Evolutionary conservation across 73 alveolate species (phyloP), one percentile per base, ranked within the genome.

Genomic region (Diophrys appendiculata): DNA sequence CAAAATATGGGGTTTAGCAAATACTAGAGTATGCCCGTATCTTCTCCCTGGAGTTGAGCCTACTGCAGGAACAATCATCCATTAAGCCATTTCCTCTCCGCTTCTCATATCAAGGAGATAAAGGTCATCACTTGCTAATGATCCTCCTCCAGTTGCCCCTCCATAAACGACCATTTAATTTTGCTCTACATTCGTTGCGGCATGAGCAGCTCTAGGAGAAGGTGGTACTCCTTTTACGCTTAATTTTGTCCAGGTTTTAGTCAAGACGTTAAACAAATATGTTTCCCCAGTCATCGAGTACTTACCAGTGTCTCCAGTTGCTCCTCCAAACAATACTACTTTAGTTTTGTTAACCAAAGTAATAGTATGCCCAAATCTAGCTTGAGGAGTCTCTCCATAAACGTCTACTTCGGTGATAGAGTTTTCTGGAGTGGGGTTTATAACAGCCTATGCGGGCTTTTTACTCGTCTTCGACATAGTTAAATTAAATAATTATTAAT

Each of bases 81-180:
- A 96, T 73, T 80, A 88, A 0, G 98, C 98, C 65, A 82, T 79
- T 52, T 89, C 98, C 33, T 96, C 99, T 27, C 97, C 95, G 52
- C 91, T 89, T 75, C 97, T 81, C 90, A 96, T 78, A 73, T 96
- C 99, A 33, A 96, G 92, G 80, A 96, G 88, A 80, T 92, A 96
- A 25, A 96, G 80, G 73, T 96, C 99, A 92, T 96, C 99, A 68
- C 98, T 94, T 32, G 99, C 99, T 81, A 96, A 85, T 70, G 97
- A 90, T 52, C 99, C 99, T 65, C 99, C 97, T 71, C 99, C 99
- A 33, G 99, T 96, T 25, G 99, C 99, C 33, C 99, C 99, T 60
- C 99, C 99, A 90, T 96, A 96, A 34, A 96, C 95, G 14, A 96
- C 98, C 80, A 96, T 81, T 88, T 95, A 95, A 83, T 85, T 91